Evolutionary conservation across 2,329 filamentous ascomycete genomes (phyloP).

Genomic region (Fusarium sp.): DNA sequence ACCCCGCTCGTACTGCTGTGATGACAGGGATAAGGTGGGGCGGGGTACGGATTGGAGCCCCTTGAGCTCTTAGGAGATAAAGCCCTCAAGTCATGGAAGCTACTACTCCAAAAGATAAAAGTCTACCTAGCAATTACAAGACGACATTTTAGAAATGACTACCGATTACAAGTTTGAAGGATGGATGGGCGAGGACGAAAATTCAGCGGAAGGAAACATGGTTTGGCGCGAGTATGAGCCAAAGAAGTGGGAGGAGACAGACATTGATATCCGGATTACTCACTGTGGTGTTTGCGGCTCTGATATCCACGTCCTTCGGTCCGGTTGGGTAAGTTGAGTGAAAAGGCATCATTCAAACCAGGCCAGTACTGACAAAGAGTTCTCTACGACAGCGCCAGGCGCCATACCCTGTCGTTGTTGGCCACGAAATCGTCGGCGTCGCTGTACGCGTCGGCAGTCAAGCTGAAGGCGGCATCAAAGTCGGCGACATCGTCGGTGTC

Average conservation of each 20-base stretch:
- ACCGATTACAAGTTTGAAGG: neutral
- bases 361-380: constrained; percentile 21
- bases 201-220: constrained; percentile 60
- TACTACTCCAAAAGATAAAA: neutral
- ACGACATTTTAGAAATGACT: neutral
- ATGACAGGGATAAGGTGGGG: too few species aligned
- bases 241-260: constrained; percentile 74
- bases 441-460: constrained; percentile 66
- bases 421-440: constrained; percentile 74
- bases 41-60: too few species aligned
- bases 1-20: too few species aligned
- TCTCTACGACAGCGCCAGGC: neutral
- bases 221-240: constrained; percentile 68
- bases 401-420: constrained; percentile 63
- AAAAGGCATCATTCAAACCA: neutral
- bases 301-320: constrained; percentile 69
- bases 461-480: constrained; percentile 62
- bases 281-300: constrained; percentile 76
- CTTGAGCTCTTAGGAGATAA: too few species aligned
- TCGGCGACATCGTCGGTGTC: constrained; percentile 75
- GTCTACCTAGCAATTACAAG: neutral
- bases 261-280: constrained; percentile 73
- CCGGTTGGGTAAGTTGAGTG: constrained; percentile 58
- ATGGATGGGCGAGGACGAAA: neutral
- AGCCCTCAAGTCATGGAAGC: neutral